Percentiles rank a stretch among this genome's conserved stretches.
Conservation (phyloP, 192 early-diverging fungal genomes). For the Gaertneriomyces sp. region DNA sequence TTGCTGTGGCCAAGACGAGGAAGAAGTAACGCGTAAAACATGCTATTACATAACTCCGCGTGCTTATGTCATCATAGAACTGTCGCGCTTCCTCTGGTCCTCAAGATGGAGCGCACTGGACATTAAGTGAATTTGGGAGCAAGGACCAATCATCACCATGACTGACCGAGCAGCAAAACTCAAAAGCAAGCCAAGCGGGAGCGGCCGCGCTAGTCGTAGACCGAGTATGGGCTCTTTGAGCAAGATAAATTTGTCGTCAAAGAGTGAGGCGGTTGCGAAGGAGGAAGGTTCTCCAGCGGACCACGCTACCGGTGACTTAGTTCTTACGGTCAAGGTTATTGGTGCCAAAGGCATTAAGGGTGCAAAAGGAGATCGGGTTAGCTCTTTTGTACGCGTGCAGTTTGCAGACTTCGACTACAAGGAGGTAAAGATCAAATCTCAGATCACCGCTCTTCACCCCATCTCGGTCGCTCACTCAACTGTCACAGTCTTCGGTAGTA, state of each 20-base stretch:
- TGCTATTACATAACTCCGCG: too few species aligned
- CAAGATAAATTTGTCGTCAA: slow-evolving; percentile 4
- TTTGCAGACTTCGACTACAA: slow-evolving; percentile 55
- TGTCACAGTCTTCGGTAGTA: slow-evolving; percentile 45
- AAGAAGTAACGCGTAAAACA: background rate
- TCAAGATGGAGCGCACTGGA: too few species aligned
- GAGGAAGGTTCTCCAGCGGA: slow-evolving; percentile 1
- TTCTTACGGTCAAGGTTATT: slow-evolving; percentile 38
- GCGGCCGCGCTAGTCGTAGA: background rate
- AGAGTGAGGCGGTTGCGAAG: background rate
- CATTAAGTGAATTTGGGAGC: too few species aligned
- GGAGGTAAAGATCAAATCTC: background rate
- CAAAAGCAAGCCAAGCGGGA: background rate
- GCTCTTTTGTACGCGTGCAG: slow-evolving; percentile 52
- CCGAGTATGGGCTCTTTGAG: background rate
- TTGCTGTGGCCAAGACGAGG: slow-evolving; percentile 22
- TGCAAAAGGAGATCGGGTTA: slow-evolving; percentile 50
- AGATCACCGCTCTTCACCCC: background rate
- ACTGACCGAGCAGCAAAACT: slow-evolving; percentile 1
- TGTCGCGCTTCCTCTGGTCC: too few species aligned
- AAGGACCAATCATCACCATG: background rate
- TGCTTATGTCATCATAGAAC: too few species aligned
- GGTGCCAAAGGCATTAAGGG: slow-evolving; percentile 46
- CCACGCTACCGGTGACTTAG: background rate
- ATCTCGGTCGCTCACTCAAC: background rate